Percentiles rank a stretch among this genome's conserved stretches.
phyloP scores from a whole-genome alignment of 306 rosid species.

The Glycine tomentella region DNA sequence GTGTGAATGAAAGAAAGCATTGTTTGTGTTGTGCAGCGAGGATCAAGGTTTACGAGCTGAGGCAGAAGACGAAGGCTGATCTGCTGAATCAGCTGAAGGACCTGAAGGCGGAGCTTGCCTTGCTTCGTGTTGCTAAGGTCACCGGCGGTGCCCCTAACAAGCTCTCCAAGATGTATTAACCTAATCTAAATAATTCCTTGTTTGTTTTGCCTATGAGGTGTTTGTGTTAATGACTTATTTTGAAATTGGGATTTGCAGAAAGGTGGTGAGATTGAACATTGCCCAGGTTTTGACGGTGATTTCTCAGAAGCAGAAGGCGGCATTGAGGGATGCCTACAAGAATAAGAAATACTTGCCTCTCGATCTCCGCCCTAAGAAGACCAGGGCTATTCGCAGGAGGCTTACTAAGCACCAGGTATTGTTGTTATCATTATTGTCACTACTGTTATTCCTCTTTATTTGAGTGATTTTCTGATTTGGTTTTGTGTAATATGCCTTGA shows the following conservation, averaged over 20 bases:
- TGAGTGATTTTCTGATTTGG: too few species aligned
- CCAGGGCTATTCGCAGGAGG: slow-evolving; percentile 91
- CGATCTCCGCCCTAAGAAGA: slow-evolving; percentile 99
- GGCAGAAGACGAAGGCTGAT: slow-evolving; percentile 82
- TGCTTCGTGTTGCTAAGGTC: slow-evolving; percentile 98
- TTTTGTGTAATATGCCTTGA: too few species aligned
- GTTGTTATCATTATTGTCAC: too few species aligned
- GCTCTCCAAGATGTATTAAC: slow-evolving; percentile 93
- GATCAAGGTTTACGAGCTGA: slow-evolving; percentile 93
- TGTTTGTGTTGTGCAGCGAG: slow-evolving; percentile 62
- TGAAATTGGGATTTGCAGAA: slow-evolving; percentile 55
- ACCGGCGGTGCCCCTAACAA: slow-evolving; percentile 98
- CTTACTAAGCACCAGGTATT: slow-evolving; percentile 95
- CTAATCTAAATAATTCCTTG: not conserved
- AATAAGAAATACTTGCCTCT: slow-evolving; percentile 90
- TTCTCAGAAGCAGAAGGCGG: slow-evolving; percentile 94
- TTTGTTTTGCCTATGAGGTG: not conserved
- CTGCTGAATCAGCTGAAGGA: slow-evolving; percentile 86
- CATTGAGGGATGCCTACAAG: slow-evolving; percentile 88
- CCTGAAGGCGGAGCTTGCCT: slow-evolving; percentile 92
- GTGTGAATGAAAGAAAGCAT: not conserved
- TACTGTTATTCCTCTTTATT: too few species aligned
- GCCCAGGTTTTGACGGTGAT: slow-evolving; percentile 98
- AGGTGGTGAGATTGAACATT: slow-evolving; percentile 90
- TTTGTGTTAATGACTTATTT: not conserved